phyloP scores from a whole-genome alignment of 306 rosid species.

The Aeschynomene evenia region DNA sequence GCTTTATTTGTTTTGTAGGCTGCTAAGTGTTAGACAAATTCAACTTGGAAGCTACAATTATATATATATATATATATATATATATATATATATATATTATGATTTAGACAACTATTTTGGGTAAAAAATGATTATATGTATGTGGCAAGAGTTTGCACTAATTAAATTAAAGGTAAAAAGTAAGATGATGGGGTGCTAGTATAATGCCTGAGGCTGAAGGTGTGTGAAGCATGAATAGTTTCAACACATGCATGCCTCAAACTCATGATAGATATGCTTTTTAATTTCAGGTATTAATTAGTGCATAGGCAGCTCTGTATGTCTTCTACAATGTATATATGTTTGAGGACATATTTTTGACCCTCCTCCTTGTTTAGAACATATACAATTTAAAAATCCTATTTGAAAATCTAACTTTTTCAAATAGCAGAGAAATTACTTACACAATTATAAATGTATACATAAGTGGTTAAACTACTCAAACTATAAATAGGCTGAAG shows the following conservation, averaged over 20 bases:
- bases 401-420: too few relatives aligned
- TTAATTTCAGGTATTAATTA: too few relatives aligned
- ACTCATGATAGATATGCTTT: constrained; percentile 16
- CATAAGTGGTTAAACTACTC: too few relatives aligned
- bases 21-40: background rate
- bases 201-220: constrained; percentile 2
- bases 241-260: constrained; percentile 26
- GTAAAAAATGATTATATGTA: constrained; percentile 1
- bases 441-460: too few relatives aligned
- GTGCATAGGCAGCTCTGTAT: constrained; percentile 15
- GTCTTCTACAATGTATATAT: too few relatives aligned
- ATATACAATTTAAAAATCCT: too few relatives aligned
- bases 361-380: too few relatives aligned
- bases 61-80: background rate
- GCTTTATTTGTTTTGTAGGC: constrained; percentile 27
- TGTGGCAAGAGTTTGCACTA: constrained; percentile 15
- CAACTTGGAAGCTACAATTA: background rate
- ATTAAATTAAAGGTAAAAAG: background rate
- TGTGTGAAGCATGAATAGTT: constrained; percentile 25
- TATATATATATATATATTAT: too few relatives aligned
- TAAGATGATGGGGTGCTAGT: background rate
- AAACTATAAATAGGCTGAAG: too few relatives aligned
- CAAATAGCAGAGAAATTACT: too few relatives aligned
- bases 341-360: too few relatives aligned
- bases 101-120: constrained; percentile 11